Evolutionary conservation across 1,284 basidiomycete genomes (phyloP).

Genomic region (Lentinus polychrous): DNA sequence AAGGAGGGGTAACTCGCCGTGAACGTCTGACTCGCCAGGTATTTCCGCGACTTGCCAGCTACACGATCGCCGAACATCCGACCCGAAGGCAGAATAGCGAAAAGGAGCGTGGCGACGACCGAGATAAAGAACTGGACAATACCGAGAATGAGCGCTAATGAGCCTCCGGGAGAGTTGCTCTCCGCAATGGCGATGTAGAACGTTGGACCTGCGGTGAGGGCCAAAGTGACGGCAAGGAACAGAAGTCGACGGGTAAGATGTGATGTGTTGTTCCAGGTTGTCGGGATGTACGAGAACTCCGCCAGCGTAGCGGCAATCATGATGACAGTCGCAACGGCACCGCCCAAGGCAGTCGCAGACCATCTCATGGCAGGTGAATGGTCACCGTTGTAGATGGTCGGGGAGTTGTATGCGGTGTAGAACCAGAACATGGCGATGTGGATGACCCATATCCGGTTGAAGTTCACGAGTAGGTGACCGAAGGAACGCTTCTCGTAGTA

Average conservation of each 20-base stretch:
- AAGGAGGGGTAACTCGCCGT: constrained; percentile 87
- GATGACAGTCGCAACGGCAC: constrained; percentile 84
- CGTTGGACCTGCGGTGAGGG: constrained; percentile 81
- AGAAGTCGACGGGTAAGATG: constrained; percentile 83
- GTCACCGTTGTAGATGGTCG: constrained; percentile 65
- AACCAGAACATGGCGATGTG: constrained; percentile 91
- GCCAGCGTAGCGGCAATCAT: constrained; percentile 90
- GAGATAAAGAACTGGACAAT: constrained; percentile 92
- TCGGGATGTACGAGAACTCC: constrained; percentile 94
- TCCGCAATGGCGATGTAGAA: constrained; percentile 82
- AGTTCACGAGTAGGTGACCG: constrained; percentile 92
- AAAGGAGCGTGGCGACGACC: constrained; percentile 73
- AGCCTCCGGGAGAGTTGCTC: constrained; percentile 51
- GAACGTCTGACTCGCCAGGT: constrained; percentile 93
- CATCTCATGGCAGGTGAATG: constrained; percentile 72
- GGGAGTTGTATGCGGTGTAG: constrained; percentile 93
- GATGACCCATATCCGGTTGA: constrained; percentile 96
- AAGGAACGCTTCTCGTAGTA: constrained; percentile 95
- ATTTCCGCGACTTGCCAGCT: constrained; percentile 87
- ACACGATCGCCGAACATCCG: constrained; percentile 95
- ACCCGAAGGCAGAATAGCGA: constrained; percentile 84
- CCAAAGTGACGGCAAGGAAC: constrained; percentile 82
- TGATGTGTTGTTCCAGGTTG: constrained; percentile 95
- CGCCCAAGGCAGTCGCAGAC: constrained; percentile 87
- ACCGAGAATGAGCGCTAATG: constrained; percentile 77